Percentiles rank a stretch among this genome's conserved stretches.
Evolutionary conservation across 2,329 filamentous ascomycete genomes (phyloP).

Genomic region (Cyanodermella asteris): DNA sequence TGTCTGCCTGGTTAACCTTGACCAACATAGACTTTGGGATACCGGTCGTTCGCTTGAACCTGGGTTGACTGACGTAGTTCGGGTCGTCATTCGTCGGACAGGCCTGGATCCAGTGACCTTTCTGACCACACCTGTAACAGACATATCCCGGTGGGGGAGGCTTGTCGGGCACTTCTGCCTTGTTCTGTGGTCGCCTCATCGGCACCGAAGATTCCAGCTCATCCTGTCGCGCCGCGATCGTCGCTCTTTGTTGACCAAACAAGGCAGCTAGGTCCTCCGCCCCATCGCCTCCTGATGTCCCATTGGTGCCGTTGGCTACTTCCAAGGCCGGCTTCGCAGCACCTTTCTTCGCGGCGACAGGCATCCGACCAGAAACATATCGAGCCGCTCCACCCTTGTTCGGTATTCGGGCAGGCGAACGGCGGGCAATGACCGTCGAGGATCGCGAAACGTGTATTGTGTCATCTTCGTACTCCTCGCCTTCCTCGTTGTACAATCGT

Average conservation of each 20-base stretch:
- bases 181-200: too few species aligned
- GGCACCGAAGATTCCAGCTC: slow-evolving; percentile 18
- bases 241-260: too few species aligned
- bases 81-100: slow-evolving; percentile 98
- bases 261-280: too few species aligned
- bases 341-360: slow-evolving; percentile 72
- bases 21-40: slow-evolving; percentile 91
- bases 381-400: slow-evolving; percentile 79
- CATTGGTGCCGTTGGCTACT: too few species aligned
- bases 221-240: slow-evolving; percentile 19
- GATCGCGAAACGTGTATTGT: slow-evolving; percentile 92
- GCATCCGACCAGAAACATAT: slow-evolving; percentile 93
- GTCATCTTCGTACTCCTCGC: slow-evolving; percentile 87
- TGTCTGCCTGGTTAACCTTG: slow-evolving; percentile 78
- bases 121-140: slow-evolving; percentile 88
- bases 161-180: slow-evolving; percentile 66
- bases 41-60: slow-evolving; percentile 88
- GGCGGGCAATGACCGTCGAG: slow-evolving; percentile 74
- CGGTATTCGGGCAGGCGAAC: slow-evolving; percentile 61
- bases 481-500: slow-evolving; percentile 80
- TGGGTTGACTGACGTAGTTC: slow-evolving; percentile 77
- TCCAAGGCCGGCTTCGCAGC: too few species aligned
- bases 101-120: slow-evolving; percentile 97
- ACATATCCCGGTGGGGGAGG: slow-evolving; percentile 86
- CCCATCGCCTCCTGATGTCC: too few species aligned